phyloP scores from a whole-genome alignment of 2,329 filamentous ascomycete species.

The Ampelomyces quisqualis region DNA sequence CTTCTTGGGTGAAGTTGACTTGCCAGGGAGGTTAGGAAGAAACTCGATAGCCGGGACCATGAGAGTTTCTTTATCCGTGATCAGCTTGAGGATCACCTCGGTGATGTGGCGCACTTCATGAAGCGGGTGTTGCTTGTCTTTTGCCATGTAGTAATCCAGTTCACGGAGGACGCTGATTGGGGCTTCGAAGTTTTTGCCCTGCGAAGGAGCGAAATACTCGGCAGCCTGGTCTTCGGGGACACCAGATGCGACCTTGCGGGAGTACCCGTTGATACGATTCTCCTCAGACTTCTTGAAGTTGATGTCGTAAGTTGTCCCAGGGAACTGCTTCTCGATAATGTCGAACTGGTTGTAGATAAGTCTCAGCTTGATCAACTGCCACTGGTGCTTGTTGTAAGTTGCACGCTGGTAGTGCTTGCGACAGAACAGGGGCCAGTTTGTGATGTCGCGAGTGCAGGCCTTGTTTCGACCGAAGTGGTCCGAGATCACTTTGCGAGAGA shows the following conservation, averaged over 20 bases:
- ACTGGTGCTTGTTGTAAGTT: conserved; percentile 39
- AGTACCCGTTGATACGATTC: conserved; percentile 33
- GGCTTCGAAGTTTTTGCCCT: conserved; percentile 34
- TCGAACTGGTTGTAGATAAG: conserved; percentile 39
- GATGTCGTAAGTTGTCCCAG: conserved; percentile 36
- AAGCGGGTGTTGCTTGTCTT: too few relatives aligned
- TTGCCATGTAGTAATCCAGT: conserved; percentile 24
- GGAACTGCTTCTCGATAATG: conserved; percentile 32
- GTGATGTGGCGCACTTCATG: conserved; percentile 27
- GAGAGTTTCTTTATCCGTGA: conserved; percentile 25
- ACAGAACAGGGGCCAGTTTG: conserved; percentile 40
- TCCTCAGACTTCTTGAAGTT: conserved; percentile 41
- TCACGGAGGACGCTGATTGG: conserved; percentile 37
- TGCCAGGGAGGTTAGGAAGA: conserved; percentile 29
- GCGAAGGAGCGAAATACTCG: conserved; percentile 10
- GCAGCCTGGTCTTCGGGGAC: conserved; percentile 10
- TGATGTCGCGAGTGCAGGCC: conserved; percentile 34
- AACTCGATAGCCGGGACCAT: conserved; percentile 38
- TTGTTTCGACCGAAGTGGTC: conserved; percentile 47
- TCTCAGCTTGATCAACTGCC: conserved; percentile 38
- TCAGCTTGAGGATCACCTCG: conserved; percentile 32
- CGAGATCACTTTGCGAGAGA: conserved; percentile 44
- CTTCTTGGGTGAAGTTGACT: conserved; percentile 4
- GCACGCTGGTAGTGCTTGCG: conserved; percentile 47
- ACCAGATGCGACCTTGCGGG: conserved; percentile 23